Evolutionary conservation across 108 stramenopile genomes (phyloP), one percentile per base, ranked within the genome.

Genomic region (Cyclotella baltica): DNA sequence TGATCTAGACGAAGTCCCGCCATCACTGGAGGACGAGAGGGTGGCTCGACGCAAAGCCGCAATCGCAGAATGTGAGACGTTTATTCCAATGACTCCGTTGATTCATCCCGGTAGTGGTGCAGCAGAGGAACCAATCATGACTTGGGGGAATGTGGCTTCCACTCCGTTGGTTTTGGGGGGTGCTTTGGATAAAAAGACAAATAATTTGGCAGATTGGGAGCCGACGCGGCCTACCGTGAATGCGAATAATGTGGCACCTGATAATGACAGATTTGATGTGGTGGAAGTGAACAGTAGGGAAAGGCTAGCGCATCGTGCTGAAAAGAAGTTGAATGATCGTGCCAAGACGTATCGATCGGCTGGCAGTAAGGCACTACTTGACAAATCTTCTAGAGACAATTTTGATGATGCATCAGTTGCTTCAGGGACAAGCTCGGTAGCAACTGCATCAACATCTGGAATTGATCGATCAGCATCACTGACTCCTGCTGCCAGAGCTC

Each of bases 51-150:
- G 71, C 4, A 72, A 84, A 56, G 75, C 79, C 16, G 47, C 31
- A 1, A 47, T 64, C 13, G 51, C 67, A 11, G 85, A 88, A 66
- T 37, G 65, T 30, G 76, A 83, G 38, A 83, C 83, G 4, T 85
- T 89, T 51, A 86, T 95, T 10, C 67, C 80, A 25, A 95, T 95
- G 93, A 92, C 93, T 29, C 91, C 91, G 10, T 52, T 87, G 30
- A 90, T 92, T 55, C 65, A 80, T 20, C 90, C 90, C 18, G 90
- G 90, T 13, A 76, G 66, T 27, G 58, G 69, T 22, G 82, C 70
- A 51, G 63, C 20, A 10, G 87, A 80, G 25, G 70, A 73, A 37
- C 93, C 93, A 0, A 86, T 94, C 22, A 88, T 81, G 53, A 92
- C 93, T 10, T 92, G 90, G 91, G 91, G 93, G 3, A 73, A 73